Evolutionary conservation across 257 asterid genomes (phyloP), one percentile per base, ranked within the genome.

Genomic region (Leptodermis oblonga): DNA sequence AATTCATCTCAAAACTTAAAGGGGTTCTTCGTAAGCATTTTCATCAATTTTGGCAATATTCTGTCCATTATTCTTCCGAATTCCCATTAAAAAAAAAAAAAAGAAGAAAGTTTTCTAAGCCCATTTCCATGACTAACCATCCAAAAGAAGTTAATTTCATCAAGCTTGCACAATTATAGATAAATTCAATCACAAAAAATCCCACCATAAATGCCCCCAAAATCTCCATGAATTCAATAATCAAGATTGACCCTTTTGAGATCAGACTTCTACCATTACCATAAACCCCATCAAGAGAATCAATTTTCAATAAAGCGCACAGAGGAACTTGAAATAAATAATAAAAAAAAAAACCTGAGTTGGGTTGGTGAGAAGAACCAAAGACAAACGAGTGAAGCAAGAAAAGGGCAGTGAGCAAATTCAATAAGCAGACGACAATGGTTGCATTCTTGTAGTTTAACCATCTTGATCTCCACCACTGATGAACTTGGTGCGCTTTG

Each of bases 391-490:
- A 81, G 3, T 83, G 90, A 69, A 90, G 84, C 87, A 90, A 76
- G 78, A 90, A 73, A 72, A 90, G 80, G 67, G 82, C 84, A 17
- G 91, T 73, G 72, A 89, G 53, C 51, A 86, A 51, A 77, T 93
- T 93, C 83, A 86, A 71, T 17, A 82, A 74, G 85, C 91, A 90
- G 84, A 89, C 84, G 5, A 80, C 26, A 30, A 89, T 75, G 17
- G 99, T 93, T 1, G 99, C 99, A 67, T 87, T 88, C 84, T 84
- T 93, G 88, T 79, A 93, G 36, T 95, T 77, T 13, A 88, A 69
- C 71, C 86, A 81, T 81, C 78, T 87, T 69, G 79, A 61, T 72
- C 88, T 86, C 95, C 90, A 82, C 92, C 84, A 80, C 62, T 75
- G 95, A 8, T 23, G 77, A 12, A 15, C 37, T 37, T 75, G 90